Evolutionary conservation across 2,329 filamentous ascomycete species (phyloP).

Genomic region (Talaromyces piceae): DNA sequence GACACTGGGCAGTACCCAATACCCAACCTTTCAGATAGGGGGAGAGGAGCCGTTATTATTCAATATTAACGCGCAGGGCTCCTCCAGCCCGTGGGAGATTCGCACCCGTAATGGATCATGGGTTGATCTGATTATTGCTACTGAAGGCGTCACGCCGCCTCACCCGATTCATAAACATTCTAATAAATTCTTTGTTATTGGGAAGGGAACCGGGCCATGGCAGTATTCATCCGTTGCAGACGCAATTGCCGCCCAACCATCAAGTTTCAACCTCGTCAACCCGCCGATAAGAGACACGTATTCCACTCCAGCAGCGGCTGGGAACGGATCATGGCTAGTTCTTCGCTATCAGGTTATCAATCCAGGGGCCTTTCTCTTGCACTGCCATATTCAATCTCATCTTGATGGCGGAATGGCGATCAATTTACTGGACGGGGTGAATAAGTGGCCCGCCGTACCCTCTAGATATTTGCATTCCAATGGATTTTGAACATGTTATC

Average conservation of each 20-base stretch:
- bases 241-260: conserved; percentile 40
- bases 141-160: conserved; percentile 41
- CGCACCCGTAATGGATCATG: conserved; percentile 42
- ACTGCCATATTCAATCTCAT: conserved; percentile 51
- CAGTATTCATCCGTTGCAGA: conserved; percentile 47
- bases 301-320: conserved; percentile 28
- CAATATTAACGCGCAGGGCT: conserved; percentile 27
- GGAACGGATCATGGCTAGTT: conserved; percentile 39
- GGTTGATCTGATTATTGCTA: conserved; percentile 48
- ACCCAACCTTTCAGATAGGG: conserved; percentile 28
- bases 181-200: conserved; percentile 52
- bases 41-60: conserved; percentile 43
- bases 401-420: conserved; percentile 49
- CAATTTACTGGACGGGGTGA: conserved; percentile 40
- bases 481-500: conserved; percentile 5
- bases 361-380: conserved; percentile 48
- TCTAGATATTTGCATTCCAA: conserved; percentile 17
- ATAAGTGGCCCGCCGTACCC: conserved; percentile 25
- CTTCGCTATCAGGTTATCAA: conserved; percentile 48
- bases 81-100: conserved; percentile 41
- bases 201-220: conserved; percentile 44
- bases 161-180: conserved; percentile 60
- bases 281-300: conserved; percentile 49
- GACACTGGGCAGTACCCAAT: conserved; percentile 40
- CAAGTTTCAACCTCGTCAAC: conserved; percentile 50